Base-by-base conservation (phyloP, 2,329 filamentous ascomycete species). In the Fusarium abutilonis region DNA sequence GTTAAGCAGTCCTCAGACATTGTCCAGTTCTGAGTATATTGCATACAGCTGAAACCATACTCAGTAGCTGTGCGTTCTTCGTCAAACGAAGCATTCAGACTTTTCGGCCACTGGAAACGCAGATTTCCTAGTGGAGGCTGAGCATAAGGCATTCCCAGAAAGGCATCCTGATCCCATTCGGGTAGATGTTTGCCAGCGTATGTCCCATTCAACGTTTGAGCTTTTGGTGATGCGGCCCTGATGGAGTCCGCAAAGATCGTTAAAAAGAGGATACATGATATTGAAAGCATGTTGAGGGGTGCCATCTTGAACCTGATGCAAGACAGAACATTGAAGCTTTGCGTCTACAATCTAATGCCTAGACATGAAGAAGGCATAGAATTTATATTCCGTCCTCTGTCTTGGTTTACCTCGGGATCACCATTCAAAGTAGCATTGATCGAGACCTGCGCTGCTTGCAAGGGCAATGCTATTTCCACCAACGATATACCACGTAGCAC, bases 1-100 rank as follows among this genome's bases (percentile, higher is more conserved):
- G 69, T 78, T 6, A 80, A 64, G 53, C 83, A 85, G 50, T 85
- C 82, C 62, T 83, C 81, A 1, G 78, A 81, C 23, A 82, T 66
- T 21, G 73, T 74, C 47, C 81, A 76, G 32, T 67, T 75, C 5
- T 74, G 73, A 0, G 73, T 73, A 57, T 80, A 82, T 59, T 82
- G 79, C 72, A 80, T 78, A 62, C 80, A 83, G 56, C 76, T 80
- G 62, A 76, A 73, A 1, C 79, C 77, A 50, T 81, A 80, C 28
- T 72, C 56, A 0, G 74, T 79, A 1, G 79, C 79, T 52, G 76
- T 72, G 9, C 76, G 71, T n/a, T 75, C 67, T 0, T 69, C 77
- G 3, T 73, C 60, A 32, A 79, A 81, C 0, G 77, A 74, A 13
- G 72, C 60, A 13, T 61, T 60, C 14, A 54, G 29, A 15, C 55